Percentiles rank a stretch among this genome's conserved stretches.
phyloP scores from a whole-genome alignment of 805 yeast genomes.

The Saccharomycopsis selenospora region DNA sequence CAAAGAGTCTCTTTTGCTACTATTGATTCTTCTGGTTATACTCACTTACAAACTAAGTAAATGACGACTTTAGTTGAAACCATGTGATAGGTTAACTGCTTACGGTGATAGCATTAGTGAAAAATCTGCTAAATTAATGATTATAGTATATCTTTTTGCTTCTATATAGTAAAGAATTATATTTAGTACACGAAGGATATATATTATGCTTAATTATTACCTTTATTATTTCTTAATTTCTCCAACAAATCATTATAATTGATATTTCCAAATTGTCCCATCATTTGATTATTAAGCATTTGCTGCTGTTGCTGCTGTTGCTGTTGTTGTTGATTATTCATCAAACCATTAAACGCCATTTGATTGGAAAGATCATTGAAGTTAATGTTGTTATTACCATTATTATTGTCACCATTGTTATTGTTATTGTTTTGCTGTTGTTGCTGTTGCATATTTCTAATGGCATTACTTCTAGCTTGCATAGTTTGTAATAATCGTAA shows the following conservation, averaged over 20 bases:
- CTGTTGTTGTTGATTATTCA: not conserved
- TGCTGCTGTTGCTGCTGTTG: conserved; percentile 1
- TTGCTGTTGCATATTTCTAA: not conserved
- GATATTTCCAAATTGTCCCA: not conserved
- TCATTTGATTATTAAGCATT: not conserved
- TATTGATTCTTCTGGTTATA: no score
- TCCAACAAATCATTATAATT: conserved; percentile 1
- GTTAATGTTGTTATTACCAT: not conserved
- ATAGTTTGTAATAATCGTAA: not conserved
- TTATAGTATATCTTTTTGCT: no score
- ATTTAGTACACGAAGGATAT: no score
- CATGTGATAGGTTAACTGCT: no score
- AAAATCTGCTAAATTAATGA: no score
- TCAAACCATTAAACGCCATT: not conserved
- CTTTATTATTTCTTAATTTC: not conserved
- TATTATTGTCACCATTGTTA: not conserved
- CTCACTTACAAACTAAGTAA: no score
- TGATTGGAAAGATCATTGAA: not conserved
- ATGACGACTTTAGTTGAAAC: no score
- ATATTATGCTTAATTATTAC: no score
- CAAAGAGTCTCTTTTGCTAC: no score
- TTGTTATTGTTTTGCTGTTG: not conserved
- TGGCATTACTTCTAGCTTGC: not conserved
- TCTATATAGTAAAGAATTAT: no score
- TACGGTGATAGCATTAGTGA: no score